Conservation (phyloP, 805 yeast species). For the Ogataea pignaliae region DNA sequence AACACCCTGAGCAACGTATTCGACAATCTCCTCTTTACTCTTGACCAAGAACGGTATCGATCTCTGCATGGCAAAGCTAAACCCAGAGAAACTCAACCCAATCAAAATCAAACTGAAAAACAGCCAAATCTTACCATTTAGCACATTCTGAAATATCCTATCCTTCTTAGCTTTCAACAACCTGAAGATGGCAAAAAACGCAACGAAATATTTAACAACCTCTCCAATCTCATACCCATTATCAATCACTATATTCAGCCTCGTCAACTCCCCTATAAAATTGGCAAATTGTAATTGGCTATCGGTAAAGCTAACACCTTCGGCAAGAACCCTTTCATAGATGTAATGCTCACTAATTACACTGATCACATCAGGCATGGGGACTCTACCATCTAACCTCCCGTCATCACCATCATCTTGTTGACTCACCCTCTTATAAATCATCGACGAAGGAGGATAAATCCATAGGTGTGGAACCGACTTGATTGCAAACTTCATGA, state of each 20-base stretch:
- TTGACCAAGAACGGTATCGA: constrained; percentile 59
- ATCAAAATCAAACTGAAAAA: constrained; percentile 36
- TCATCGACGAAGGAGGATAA: constrained; percentile 35
- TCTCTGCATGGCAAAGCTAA: constrained; percentile 57
- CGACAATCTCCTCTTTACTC: constrained; percentile 43
- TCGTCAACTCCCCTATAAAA: constrained; percentile 44
- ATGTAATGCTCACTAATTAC: constrained; percentile 24
- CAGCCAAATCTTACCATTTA: constrained; percentile 12
- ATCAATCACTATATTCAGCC: constrained; percentile 38
- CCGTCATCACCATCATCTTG: constrained; percentile 20
- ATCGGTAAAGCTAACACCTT: constrained; percentile 24
- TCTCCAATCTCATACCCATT: constrained; percentile 38
- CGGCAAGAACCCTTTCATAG: constrained; percentile 26
- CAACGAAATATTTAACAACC: constrained; percentile 42
- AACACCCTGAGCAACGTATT: constrained; percentile 55
- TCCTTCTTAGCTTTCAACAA: constrained; percentile 41
- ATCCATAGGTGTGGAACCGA: constrained; percentile 68
- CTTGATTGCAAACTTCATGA: constrained; percentile 37
- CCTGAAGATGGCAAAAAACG: constrained; percentile 41
- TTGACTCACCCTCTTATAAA: constrained; percentile 28
- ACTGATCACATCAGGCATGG: constrained; percentile 11
- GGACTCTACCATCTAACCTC: constrained; percentile 15
- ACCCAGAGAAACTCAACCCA: constrained; percentile 52
- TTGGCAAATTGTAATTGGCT: constrained; percentile 42
- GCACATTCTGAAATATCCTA: constrained; percentile 28